Evolutionary conservation across 2,329 filamentous ascomycete genomes (phyloP).

Genomic region (Aspergillus niger): DNA sequence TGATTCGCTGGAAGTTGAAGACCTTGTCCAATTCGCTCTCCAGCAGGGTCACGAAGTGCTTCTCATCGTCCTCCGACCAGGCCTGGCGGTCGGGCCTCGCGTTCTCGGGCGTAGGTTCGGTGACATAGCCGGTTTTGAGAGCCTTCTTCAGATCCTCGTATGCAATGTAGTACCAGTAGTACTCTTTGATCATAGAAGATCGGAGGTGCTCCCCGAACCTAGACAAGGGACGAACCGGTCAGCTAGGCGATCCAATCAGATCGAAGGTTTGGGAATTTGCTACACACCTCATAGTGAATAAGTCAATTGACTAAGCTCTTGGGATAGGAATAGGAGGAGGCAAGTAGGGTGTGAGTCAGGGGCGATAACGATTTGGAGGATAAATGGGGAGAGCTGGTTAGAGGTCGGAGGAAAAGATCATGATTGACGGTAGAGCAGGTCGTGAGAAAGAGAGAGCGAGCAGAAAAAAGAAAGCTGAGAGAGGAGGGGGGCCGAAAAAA

Average conservation of each 20-base stretch:
- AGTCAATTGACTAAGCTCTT: neutral
- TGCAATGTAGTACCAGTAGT: slow-evolving; percentile 97
- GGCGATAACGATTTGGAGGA: neutral
- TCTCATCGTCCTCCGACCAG: slow-evolving; percentile 93
- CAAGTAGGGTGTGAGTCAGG: neutral
- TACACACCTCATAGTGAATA: slow-evolving; percentile 26
- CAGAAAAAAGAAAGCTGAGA: neutral
- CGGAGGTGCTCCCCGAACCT: slow-evolving; percentile 96
- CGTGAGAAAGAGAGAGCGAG: neutral
- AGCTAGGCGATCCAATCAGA: slow-evolving; percentile 1
- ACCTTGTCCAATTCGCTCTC: slow-evolving; percentile 96
- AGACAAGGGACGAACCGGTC: slow-evolving; percentile 14
- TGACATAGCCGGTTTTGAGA: slow-evolving; percentile 72
- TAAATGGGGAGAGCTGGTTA: neutral
- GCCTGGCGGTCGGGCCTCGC: slow-evolving; percentile 57
- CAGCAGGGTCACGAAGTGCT: slow-evolving; percentile 79
- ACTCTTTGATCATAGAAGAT: slow-evolving; percentile 93
- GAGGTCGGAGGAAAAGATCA: neutral
- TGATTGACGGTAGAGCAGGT: neutral
- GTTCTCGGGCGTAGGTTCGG: slow-evolving; percentile 49
- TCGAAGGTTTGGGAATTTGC: neutral
- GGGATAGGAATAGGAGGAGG: neutral
- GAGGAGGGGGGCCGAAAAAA: neutral
- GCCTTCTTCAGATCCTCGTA: slow-evolving; percentile 91
- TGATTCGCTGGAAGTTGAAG: slow-evolving; percentile 95